Conservation (phyloP, 176 grass and related monocot species). For the Ensete ventricosum region DNA sequence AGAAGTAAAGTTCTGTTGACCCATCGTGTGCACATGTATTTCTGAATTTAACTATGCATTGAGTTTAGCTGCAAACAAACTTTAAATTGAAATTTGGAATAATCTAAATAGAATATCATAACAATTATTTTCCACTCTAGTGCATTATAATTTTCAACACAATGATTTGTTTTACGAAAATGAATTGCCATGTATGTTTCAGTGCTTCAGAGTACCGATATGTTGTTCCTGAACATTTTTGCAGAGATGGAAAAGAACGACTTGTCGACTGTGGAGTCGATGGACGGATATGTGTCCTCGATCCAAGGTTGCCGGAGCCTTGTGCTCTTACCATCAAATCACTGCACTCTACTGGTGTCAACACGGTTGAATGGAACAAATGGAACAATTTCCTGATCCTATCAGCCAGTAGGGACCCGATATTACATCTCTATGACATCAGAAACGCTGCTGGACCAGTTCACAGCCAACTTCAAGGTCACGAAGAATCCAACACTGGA, state of each 20-base stretch:
- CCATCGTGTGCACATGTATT: no score
- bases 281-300: neutral
- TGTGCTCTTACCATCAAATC: slow-evolving; percentile 4
- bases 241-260: neutral
- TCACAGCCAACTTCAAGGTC: slow-evolving; percentile 2
- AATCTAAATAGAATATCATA: no score
- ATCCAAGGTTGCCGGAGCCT: neutral
- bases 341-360: neutral
- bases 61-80: no score
- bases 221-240: neutral
- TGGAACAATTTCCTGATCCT: neutral
- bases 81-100: no score
- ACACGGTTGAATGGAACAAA: slow-evolving; percentile 2
- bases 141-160: no score
- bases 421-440: slow-evolving; percentile 4
- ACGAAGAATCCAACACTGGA: neutral
- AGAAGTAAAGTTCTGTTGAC: no score
- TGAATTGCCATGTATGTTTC: neutral
- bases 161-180: neutral
- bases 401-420: neutral
- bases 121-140: no score
- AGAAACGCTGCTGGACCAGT: slow-evolving; percentile 1
- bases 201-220: no score
- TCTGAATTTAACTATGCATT: no score
- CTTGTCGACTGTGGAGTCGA: slow-evolving; percentile 12